These are phyloP conservation scores for Penicillium steckii DNA, from an alignment of 495 filamentous ascomycete species.

Conservation along the genomic window DNA sequence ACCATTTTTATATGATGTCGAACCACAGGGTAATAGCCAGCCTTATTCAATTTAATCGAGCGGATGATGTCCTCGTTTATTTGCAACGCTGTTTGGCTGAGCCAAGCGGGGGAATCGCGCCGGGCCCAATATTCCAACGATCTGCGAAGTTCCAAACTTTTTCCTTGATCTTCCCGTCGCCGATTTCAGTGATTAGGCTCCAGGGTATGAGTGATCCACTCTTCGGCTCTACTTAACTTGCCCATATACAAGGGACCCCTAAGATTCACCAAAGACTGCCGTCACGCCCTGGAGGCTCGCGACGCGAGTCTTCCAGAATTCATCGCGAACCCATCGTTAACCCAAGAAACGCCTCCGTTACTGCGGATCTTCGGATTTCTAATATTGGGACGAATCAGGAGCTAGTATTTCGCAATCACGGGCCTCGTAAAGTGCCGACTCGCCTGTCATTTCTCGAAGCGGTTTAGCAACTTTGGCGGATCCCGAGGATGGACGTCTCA, in stretches of 20 bases:
- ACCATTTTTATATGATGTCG: too few species aligned
- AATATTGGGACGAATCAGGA: slow-evolving; percentile 8
- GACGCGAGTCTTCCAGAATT: background rate
- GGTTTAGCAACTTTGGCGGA: slow-evolving; percentile 4
- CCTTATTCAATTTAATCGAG: too few species aligned
- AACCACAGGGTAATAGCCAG: too few species aligned
- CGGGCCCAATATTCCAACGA: slow-evolving; percentile 6
- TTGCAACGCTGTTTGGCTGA: background rate
- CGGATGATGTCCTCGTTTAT: background rate
- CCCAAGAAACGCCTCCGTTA: background rate
- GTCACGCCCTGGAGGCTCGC: background rate
- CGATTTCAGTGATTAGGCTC: too few species aligned
- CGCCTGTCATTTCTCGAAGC: slow-evolving; percentile 13
- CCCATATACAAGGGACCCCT: too few species aligned
- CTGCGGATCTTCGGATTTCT: background rate
- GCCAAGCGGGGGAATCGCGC: slow-evolving; percentile 26
- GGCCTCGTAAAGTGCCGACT: slow-evolving; percentile 4
- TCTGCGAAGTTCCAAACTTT: slow-evolving; percentile 3
- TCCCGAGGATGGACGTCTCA: slow-evolving; percentile 10
- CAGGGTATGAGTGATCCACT: too few species aligned
- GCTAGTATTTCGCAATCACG: background rate
- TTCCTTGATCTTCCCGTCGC: slow-evolving; percentile 1
- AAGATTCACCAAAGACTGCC: background rate
- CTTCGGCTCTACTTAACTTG: too few species aligned
- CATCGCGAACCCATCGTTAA: background rate